Evolutionary conservation across 2,329 filamentous ascomycete species (phyloP).

Genomic region (Ophiostoma piceae): DNA sequence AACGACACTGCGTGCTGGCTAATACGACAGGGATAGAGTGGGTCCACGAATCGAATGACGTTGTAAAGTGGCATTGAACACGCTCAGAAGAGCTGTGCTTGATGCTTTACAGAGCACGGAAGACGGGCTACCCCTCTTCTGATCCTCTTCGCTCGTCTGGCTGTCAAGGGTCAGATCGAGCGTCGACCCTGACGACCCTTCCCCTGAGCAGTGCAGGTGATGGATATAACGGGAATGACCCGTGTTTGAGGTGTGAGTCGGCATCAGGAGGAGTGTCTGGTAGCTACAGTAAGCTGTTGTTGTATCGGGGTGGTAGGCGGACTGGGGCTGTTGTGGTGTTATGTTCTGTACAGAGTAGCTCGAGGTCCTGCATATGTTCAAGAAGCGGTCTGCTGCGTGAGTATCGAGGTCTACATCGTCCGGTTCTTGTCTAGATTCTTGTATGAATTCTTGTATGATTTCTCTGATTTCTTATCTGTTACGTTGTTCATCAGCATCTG

Average conservation of each 20-base stretch:
- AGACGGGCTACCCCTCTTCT: not conserved
- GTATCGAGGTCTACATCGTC: not conserved
- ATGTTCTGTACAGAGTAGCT: not conserved
- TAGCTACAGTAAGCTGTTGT: not conserved
- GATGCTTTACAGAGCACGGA: not conserved
- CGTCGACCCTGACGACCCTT: not conserved
- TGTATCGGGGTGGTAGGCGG: not conserved
- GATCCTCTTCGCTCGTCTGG: not conserved
- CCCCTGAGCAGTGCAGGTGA: not conserved
- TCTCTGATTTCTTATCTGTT: too few relatives aligned
- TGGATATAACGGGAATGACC: not conserved
- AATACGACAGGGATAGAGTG: not conserved
- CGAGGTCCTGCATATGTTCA: not conserved
- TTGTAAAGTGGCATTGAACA: conserved; percentile 14
- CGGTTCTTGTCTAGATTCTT: too few relatives aligned
- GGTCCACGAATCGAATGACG: conserved; percentile 11
- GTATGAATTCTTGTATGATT: too few relatives aligned
- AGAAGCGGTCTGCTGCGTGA: not conserved
- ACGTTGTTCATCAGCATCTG: too few relatives aligned
- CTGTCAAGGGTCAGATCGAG: not conserved
- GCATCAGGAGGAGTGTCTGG: not conserved
- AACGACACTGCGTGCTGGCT: not conserved
- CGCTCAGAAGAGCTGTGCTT: not conserved
- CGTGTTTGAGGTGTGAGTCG: not conserved
- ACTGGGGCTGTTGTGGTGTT: not conserved